Evolutionary conservation across 441 rosid genomes (phyloP).

Genomic region (Populus hybrid): DNA sequence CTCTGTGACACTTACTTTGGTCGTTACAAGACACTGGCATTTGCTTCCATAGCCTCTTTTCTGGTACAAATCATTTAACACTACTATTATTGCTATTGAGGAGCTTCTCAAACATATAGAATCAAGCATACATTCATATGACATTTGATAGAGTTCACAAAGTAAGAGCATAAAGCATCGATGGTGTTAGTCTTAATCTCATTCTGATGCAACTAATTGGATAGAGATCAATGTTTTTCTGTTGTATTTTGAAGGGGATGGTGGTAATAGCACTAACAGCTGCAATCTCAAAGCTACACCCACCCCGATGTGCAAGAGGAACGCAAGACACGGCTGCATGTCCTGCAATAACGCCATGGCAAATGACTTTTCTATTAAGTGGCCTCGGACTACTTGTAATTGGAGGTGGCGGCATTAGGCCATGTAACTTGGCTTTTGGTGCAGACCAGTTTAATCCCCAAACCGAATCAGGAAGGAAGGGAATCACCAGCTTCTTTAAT

Average conservation of each 20-base stretch:
- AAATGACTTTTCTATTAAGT: slow-evolving; percentile 29
- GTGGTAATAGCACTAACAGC: slow-evolving; percentile 37
- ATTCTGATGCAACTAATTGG: no score
- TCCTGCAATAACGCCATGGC: slow-evolving; percentile 34
- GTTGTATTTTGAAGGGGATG: slow-evolving; percentile 43
- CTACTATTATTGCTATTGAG: not conserved
- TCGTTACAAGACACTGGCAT: slow-evolving; percentile 42
- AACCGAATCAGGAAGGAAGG: slow-evolving; percentile 35
- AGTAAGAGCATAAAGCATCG: not conserved
- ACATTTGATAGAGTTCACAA: not conserved
- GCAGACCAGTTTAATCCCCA: slow-evolving; percentile 56
- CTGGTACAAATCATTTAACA: slow-evolving; percentile 27
- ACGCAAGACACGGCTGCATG: slow-evolving; percentile 16
- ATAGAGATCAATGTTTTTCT: not conserved
- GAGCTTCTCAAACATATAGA: not conserved
- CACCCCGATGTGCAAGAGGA: not conserved
- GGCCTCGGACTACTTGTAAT: slow-evolving; percentile 39
- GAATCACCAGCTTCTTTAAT: slow-evolving; percentile 53
- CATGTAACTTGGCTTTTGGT: slow-evolving; percentile 61
- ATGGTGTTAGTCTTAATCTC: not conserved
- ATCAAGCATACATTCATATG: not conserved
- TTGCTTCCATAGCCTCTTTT: slow-evolving; percentile 43
- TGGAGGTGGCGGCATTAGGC: slow-evolving; percentile 60
- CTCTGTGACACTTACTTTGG: slow-evolving; percentile 54
- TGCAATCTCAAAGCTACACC: not conserved